These are phyloP conservation scores for Mortierella hygrophila DNA, from an alignment of 192 early-diverging fungal genomes.

Conservation along the genomic window DNA sequence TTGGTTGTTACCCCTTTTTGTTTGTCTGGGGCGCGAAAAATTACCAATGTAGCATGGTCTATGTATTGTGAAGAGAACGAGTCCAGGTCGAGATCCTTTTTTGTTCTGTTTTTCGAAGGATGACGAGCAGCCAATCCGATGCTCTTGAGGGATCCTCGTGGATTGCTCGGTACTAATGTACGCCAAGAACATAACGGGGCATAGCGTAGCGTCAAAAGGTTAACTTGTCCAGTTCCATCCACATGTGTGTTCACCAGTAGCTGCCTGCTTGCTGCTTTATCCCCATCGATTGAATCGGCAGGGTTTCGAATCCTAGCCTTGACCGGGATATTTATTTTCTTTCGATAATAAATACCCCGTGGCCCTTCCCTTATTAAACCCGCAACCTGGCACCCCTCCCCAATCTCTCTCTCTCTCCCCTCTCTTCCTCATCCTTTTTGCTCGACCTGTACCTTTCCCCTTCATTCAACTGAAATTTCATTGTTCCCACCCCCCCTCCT, in stretches of 20 bases:
- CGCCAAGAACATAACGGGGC: neutral
- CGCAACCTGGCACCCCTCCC: neutral
- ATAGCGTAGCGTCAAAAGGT: neutral
- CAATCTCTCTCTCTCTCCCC: neutral
- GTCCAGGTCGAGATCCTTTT: constrained; percentile 2
- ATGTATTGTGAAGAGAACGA: neutral
- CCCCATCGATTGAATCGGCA: too few relatives aligned
- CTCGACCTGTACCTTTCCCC: neutral
- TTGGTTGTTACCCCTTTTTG: neutral
- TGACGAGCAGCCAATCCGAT: neutral
- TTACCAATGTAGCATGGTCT: neutral
- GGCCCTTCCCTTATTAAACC: neutral
- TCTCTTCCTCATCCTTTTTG: too few relatives aligned
- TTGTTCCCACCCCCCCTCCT: neutral
- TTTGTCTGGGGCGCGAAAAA: neutral
- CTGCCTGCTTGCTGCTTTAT: too few relatives aligned
- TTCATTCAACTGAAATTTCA: neutral
- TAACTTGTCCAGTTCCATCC: neutral
- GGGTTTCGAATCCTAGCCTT: too few relatives aligned
- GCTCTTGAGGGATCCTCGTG: neutral
- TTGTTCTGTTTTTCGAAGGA: neutral
- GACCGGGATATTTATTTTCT: neutral
- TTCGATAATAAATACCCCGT: neutral
- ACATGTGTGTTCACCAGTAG: neutral
- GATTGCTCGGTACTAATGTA: neutral